phyloP scores from a whole-genome alignment of 208 protist species.

The Trypanosomatidae sp. region DNA sequence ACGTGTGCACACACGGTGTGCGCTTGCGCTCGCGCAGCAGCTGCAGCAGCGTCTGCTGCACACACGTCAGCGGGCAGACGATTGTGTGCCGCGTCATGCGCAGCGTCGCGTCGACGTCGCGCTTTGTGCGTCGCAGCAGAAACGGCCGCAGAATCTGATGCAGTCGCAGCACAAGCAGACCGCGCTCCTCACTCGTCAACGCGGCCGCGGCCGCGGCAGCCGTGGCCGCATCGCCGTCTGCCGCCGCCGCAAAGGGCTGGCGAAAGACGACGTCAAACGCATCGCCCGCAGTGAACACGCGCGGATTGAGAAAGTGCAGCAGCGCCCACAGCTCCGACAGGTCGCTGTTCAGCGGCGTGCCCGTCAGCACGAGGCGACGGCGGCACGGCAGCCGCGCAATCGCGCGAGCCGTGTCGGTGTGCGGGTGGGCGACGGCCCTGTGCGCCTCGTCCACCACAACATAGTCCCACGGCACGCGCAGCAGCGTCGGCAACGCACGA shows the following conservation, averaged over 20 bases:
- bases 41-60: conserved; percentile 42
- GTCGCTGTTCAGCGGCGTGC: conserved; percentile 95
- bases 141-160: conserved; percentile 97
- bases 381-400: conserved; percentile 87
- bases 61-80: conserved; percentile 16
- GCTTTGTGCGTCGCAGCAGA: conserved; percentile 93
- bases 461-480: conserved; percentile 90
- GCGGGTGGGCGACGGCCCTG: conserved; percentile 82
- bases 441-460: conserved; percentile 96
- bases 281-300: conserved; percentile 83
- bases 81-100: conserved; percentile 68
- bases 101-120: conserved; percentile 88
- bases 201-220: no score
- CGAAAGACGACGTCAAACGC: conserved; percentile 97
- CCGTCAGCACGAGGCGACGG: conserved; percentile 94
- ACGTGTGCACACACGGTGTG: conserved; percentile 6
- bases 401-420: conserved; percentile 86
- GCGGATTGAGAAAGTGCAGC: conserved; percentile 96
- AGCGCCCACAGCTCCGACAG: conserved; percentile 98
- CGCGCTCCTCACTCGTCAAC: conserved; percentile 21
- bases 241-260: conserved; percentile 89
- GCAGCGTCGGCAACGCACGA: conserved; percentile 63
- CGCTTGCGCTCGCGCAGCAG: conserved; percentile 39
- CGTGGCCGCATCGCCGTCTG: no score
- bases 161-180: conserved; percentile 84